Percentiles rank a stretch among this genome's conserved stretches.
Conservation (phyloP, 2,329 filamentous ascomycete genomes). For the Monosporascus cannonballus region DNA sequence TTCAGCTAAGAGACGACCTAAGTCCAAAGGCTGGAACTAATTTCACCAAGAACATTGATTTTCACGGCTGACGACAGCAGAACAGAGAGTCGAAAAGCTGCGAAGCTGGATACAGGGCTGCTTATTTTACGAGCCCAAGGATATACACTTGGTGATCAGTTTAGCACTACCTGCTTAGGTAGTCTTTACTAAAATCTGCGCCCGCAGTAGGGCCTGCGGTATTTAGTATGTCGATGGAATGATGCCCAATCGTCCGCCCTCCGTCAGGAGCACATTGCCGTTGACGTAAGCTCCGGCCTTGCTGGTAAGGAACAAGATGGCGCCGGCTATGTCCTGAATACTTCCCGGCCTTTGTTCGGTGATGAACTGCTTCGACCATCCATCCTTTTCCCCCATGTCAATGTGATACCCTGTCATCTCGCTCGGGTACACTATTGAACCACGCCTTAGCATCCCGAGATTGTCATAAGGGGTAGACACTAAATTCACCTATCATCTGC, state of each 20-base stretch:
- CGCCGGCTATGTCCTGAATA: constrained; percentile 45
- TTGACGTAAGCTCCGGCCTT: constrained; percentile 48
- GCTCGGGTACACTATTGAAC: constrained; percentile 33
- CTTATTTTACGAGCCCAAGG: too few species aligned
- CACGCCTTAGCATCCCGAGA: not conserved
- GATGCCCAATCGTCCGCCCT: constrained; percentile 41
- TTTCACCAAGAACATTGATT: too few species aligned
- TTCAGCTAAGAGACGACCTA: too few species aligned
- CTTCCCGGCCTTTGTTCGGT: constrained; percentile 18
- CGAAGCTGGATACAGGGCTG: too few species aligned
- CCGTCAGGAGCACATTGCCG: constrained; percentile 44
- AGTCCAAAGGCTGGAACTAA: too few species aligned
- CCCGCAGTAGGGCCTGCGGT: not conserved
- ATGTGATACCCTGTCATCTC: constrained; percentile 37
- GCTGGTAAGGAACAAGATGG: constrained; percentile 45
- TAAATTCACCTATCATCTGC: too few species aligned
- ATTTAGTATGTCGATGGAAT: constrained; percentile 15
- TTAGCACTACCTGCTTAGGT: too few species aligned
- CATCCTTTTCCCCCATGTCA: constrained; percentile 5
- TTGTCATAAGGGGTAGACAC: not conserved
- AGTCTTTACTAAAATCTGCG: too few species aligned
- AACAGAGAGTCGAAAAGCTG: too few species aligned
- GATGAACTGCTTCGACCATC: constrained; percentile 17
- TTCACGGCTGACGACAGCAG: too few species aligned
- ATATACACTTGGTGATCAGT: too few species aligned